These are phyloP conservation scores for Mallotus japonicus DNA, from an alignment of 441 rosid genomes.

Conservation along the genomic window DNA sequence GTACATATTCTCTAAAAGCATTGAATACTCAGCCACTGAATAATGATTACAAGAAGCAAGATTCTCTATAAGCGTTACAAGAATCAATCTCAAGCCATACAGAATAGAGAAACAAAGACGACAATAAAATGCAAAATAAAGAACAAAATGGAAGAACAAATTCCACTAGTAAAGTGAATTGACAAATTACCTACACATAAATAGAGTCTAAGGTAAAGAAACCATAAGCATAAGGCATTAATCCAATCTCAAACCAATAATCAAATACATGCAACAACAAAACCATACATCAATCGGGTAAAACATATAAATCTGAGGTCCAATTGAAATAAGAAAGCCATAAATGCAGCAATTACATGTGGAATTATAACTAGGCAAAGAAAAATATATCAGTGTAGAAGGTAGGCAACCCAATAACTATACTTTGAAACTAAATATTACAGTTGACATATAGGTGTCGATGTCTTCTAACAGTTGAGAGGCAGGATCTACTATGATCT, in stretches of 20 bases:
- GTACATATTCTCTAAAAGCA: too few relatives aligned
- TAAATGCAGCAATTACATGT: not conserved
- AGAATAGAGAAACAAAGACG: too few relatives aligned
- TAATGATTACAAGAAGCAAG: too few relatives aligned
- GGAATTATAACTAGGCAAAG: not conserved
- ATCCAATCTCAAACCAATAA: constrained; percentile 99
- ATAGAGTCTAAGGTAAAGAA: constrained; percentile 2
- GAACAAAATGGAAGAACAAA: too few relatives aligned
- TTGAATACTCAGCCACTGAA: too few relatives aligned
- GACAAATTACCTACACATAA: not conserved
- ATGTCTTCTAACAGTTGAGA: too few relatives aligned
- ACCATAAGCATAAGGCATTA: constrained; percentile 98
- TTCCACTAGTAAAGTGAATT: not conserved
- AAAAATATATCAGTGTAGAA: not conserved
- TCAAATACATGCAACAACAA: constrained; percentile 76
- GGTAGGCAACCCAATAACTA: not conserved
- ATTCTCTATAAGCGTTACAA: too few relatives aligned
- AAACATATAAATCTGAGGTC: not conserved
- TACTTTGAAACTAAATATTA: not conserved
- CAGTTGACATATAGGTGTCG: too few relatives aligned
- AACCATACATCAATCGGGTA: constrained; percentile 10
- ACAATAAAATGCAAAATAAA: too few relatives aligned
- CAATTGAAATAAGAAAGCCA: not conserved
- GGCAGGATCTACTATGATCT: too few relatives aligned
- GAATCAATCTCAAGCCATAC: too few relatives aligned